Evolutionary conservation across 2,329 filamentous ascomycete species (phyloP).

Genomic region (Neofusicoccum parvum): DNA sequence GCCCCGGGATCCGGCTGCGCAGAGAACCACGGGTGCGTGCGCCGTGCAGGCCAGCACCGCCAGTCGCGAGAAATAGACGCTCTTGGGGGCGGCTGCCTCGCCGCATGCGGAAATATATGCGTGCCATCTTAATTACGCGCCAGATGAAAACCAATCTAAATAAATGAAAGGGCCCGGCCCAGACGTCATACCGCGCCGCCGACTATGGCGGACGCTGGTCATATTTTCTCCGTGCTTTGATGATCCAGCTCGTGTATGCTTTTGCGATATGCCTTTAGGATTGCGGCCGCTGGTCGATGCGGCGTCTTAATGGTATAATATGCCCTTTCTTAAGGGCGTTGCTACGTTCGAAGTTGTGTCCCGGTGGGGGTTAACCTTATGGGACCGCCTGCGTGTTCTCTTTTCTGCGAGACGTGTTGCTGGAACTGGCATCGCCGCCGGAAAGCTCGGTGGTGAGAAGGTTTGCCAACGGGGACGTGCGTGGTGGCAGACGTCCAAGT

Average conservation of each 20-base stretch:
- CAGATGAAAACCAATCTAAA: not conserved
- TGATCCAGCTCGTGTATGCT: not conserved
- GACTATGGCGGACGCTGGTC: not conserved
- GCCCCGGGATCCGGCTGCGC: too few species aligned
- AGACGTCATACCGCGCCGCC: not conserved
- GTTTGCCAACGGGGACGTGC: not conserved
- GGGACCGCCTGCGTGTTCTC: too few species aligned
- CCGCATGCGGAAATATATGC: constrained; percentile 6
- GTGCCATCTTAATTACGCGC: constrained; percentile 16
- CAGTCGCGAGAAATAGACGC: too few species aligned
- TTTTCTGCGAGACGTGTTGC: not conserved
- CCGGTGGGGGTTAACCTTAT: not conserved
- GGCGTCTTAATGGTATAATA: constrained; percentile 10
- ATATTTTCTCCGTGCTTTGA: constrained; percentile 5
- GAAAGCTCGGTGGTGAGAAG: constrained; percentile 1
- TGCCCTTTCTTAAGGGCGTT: constrained; percentile 6
- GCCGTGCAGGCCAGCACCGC: too few species aligned
- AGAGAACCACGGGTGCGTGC: too few species aligned
- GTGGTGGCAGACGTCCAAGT: too few species aligned
- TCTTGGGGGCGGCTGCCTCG: too few species aligned
- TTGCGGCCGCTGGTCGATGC: not conserved
- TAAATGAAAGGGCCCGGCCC: constrained; percentile 8
- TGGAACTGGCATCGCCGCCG: not conserved
- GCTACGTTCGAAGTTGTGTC: constrained; percentile 17
- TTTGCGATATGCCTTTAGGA: too few species aligned